Conservation (phyloP, 257 asterid genomes). For the Coffea canephora region DNA sequence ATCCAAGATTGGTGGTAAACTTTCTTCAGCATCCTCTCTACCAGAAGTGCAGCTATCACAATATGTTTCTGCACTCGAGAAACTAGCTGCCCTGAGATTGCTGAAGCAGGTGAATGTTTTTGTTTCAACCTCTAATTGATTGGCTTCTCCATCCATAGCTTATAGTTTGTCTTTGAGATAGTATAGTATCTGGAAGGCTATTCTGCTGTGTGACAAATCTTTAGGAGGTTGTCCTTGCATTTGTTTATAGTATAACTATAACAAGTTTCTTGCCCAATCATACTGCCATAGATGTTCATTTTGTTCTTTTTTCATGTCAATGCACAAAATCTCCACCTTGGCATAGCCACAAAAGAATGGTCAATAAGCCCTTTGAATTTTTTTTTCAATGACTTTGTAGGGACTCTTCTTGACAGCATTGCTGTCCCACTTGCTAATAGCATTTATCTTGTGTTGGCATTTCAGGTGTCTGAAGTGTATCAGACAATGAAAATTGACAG, state of each 20-base stretch:
- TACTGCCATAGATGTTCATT: not conserved
- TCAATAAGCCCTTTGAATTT: not conserved
- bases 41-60: constrained; percentile 66
- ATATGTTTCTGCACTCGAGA: constrained; percentile 73
- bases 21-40: constrained; percentile 68
- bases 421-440: not conserved
- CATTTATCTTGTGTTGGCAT: constrained; percentile 9
- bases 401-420: not conserved
- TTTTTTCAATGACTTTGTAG: not conserved
- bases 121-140: not conserved
- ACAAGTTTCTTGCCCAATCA: not conserved
- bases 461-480: constrained; percentile 86
- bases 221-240: not conserved
- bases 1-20: constrained; percentile 77
- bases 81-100: constrained; percentile 79
- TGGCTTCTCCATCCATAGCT: not conserved
- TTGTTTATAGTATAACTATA: not conserved
- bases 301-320: not conserved
- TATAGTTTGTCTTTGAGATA: not conserved
- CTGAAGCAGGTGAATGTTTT: constrained; percentile 60
- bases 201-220: not conserved
- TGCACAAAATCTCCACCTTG: not conserved
- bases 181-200: not conserved
- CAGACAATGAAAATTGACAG: constrained; percentile 70
- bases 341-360: not conserved